Evolutionary conservation across 2,329 filamentous ascomycete genomes (phyloP).

Genomic region (Phyllosticta paracitricarpa): DNA sequence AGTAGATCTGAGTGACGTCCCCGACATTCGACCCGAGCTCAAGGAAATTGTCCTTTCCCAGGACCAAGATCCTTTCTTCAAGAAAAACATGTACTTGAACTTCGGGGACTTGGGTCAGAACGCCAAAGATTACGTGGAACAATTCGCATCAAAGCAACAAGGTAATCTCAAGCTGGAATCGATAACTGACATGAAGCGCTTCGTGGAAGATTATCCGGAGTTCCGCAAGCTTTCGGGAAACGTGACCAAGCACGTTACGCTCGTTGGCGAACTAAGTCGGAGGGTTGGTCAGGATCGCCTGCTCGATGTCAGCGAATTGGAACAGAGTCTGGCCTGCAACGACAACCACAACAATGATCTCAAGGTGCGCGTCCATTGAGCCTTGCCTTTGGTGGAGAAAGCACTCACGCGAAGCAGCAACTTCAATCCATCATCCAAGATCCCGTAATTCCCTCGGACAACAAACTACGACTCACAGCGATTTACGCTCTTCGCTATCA

Average conservation of each 20-base stretch:
- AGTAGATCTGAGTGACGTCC: constrained; percentile 75
- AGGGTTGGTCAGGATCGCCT: constrained; percentile 77
- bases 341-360: constrained; percentile 87
- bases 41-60: constrained; percentile 92
- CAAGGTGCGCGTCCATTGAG: constrained; percentile 48
- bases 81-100: constrained; percentile 98
- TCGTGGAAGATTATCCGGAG: constrained; percentile 97
- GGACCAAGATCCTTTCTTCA: constrained; percentile 98
- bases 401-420: background rate
- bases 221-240: constrained; percentile 96
- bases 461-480: constrained; percentile 81
- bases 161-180: constrained; percentile 93
- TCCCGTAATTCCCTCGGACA: constrained; percentile 63
- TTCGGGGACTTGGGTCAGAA: constrained; percentile 93
- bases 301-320: constrained; percentile 92
- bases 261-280: constrained; percentile 87
- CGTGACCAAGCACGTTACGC: constrained; percentile 94
- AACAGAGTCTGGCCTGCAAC: constrained; percentile 93
- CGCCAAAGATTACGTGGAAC: constrained; percentile 97
- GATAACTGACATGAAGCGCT: constrained; percentile 97
- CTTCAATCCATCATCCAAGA: constrained; percentile 80
- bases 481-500: constrained; percentile 93
- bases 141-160: constrained; percentile 97
- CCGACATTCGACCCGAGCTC: constrained; percentile 74
- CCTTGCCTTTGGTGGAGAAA: background rate